Evolutionary conservation across 345 rosid species (phyloP).

Genomic region (Eucalyptus tenuipes): DNA sequence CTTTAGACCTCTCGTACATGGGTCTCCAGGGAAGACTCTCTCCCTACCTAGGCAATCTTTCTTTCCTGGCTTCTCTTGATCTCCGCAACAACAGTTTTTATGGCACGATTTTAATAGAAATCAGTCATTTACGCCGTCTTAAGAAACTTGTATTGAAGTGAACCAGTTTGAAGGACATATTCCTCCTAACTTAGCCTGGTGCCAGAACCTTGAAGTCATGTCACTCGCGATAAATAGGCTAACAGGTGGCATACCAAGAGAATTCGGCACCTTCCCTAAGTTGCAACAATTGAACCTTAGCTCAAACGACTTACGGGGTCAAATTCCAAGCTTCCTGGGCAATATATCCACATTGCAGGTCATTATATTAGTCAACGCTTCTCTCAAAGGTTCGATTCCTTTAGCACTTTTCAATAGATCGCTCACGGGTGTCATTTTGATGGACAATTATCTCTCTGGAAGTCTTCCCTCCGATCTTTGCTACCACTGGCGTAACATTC

Average conservation of each 20-base stretch:
- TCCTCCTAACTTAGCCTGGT: background rate
- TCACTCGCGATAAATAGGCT: background rate
- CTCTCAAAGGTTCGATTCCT: background rate
- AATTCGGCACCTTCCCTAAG: background rate
- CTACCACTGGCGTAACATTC: background rate
- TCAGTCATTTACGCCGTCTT: background rate
- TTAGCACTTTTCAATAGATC: background rate
- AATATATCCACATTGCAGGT: background rate
- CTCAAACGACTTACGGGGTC: background rate
- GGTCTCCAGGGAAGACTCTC: background rate
- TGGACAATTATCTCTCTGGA: background rate
- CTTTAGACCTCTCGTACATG: background rate
- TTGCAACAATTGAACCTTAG: background rate
- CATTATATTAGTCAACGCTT: accelerated
- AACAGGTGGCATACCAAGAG: background rate
- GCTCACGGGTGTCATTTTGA: accelerated
- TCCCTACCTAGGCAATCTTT: background rate
- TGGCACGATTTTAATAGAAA: background rate
- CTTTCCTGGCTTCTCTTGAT: background rate
- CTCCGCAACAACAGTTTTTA: background rate
- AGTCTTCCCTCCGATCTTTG: background rate
- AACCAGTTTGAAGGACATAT: background rate
- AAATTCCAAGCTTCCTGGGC: background rate
- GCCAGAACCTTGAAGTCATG: background rate
- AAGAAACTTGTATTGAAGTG: accelerated